Evolutionary conservation across 2,329 filamentous ascomycete genomes (phyloP).

Genomic region (Colletotrichum musae): DNA sequence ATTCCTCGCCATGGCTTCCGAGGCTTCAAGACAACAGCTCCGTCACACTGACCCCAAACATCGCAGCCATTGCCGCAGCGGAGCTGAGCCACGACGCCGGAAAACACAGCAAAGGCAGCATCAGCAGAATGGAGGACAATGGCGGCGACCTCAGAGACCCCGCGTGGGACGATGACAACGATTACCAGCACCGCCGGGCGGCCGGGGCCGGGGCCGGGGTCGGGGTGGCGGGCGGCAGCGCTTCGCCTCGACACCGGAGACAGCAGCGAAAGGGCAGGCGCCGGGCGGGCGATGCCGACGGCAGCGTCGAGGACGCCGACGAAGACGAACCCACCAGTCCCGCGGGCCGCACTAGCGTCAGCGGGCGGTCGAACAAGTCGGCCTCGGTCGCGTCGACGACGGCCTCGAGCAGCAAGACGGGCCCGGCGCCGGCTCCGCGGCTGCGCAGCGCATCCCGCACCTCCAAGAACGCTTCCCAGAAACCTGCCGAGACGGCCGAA

Average conservation of each 20-base stretch:
- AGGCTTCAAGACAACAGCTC: conserved; percentile 32
- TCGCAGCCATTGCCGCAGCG: conserved; percentile 33
- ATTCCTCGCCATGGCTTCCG: conserved; percentile 37
- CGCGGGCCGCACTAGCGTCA: conserved; percentile 28
- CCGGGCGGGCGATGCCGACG: conserved; percentile 22
- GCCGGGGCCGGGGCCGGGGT: neutral
- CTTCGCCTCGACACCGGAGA: conserved; percentile 4
- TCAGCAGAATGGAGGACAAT: conserved; percentile 31
- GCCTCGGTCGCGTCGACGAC: conserved; percentile 25
- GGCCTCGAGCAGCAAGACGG: conserved; percentile 32
- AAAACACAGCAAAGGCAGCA: conserved; percentile 33
- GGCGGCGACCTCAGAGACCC: conserved; percentile 31
- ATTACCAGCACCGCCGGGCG: conserved; percentile 1
- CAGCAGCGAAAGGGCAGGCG: conserved; percentile 36
- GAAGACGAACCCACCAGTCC: conserved; percentile 33
- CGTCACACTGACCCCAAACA: conserved; percentile 34
- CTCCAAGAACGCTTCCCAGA: conserved; percentile 48
- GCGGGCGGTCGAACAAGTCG: conserved; percentile 30
- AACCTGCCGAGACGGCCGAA: conserved; percentile 46
- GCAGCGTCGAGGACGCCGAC: conserved; percentile 3
- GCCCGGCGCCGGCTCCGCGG: conserved; percentile 29
- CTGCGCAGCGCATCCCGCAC: conserved; percentile 50
- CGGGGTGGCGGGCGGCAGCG: conserved; percentile 2
- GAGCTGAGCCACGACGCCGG: conserved; percentile 34
- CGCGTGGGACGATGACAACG: conserved; percentile 26